phyloP scores from a whole-genome alignment of 108 stramenopile genomes.

The Nitzschia palea region DNA sequence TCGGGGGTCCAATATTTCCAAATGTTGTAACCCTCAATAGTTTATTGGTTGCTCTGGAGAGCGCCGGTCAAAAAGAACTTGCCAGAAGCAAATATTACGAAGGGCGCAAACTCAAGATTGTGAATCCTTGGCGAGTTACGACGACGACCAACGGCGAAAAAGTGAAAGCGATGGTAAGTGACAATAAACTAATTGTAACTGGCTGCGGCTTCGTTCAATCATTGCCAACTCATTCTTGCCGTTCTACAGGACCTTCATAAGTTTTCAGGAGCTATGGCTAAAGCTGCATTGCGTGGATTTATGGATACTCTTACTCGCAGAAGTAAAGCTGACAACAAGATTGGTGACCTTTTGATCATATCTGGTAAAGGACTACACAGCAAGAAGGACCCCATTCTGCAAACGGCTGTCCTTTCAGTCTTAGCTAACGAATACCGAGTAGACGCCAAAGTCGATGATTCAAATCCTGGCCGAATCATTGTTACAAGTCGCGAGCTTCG shows the following conservation, averaged over 20 bases:
- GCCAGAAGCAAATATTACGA: constrained; percentile 61
- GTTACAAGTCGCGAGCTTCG: constrained; percentile 26
- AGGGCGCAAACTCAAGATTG: constrained; percentile 44
- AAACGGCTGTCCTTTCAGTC: constrained; percentile 29
- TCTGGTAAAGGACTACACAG: constrained; percentile 62
- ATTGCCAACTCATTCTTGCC: background rate
- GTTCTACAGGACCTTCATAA: constrained; percentile 57
- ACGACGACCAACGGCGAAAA: constrained; percentile 5
- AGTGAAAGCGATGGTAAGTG: constrained; percentile 30
- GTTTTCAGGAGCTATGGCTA: constrained; percentile 65
- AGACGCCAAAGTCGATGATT: constrained; percentile 35
- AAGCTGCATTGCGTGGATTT: constrained; percentile 60
- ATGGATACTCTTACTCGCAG: constrained; percentile 42
- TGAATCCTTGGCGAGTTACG: constrained; percentile 41
- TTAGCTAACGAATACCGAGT: constrained; percentile 49
- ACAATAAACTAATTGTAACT: background rate
- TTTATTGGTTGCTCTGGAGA: constrained; percentile 65
- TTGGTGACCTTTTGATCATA: constrained; percentile 54
- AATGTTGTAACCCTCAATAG: constrained; percentile 68
- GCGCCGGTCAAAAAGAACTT: constrained; percentile 65
- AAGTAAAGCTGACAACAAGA: background rate
- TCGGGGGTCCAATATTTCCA: constrained; percentile 35
- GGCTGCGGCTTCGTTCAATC: background rate
- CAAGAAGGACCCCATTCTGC: constrained; percentile 47
- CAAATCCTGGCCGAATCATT: constrained; percentile 53